These are phyloP conservation scores for Aspergillus cejpii DNA, from an alignment of 2,329 filamentous ascomycete species.

Conservation along the genomic window DNA sequence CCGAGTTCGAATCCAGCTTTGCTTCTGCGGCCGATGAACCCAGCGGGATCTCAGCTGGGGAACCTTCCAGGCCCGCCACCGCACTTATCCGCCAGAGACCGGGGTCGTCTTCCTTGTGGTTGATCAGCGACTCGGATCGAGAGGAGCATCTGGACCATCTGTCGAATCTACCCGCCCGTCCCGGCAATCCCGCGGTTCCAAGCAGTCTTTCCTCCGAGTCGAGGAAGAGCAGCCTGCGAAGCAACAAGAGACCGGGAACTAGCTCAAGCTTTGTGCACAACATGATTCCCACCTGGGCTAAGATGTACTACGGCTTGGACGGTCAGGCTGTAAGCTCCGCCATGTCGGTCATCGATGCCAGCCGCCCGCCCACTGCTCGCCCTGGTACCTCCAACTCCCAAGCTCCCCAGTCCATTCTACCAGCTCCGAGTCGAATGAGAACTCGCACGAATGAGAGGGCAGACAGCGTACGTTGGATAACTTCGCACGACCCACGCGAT, in stretches of 20 bases:
- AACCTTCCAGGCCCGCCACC: constrained; percentile 20
- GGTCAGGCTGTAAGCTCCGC: constrained; percentile 46
- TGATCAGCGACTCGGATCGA: constrained; percentile 29
- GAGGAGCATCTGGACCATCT: constrained; percentile 35
- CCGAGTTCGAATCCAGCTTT: constrained; percentile 27
- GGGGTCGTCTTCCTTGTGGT: constrained; percentile 29
- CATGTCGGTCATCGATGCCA: constrained; percentile 37
- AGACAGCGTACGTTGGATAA: constrained; percentile 9
- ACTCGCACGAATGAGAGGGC: constrained; percentile 20
- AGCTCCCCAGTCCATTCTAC: constrained; percentile 26
- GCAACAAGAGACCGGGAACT: constrained; percentile 37
- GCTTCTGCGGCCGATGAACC: constrained; percentile 19
- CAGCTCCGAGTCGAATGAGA: constrained; percentile 27
- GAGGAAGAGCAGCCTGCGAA: constrained; percentile 33
- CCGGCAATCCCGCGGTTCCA: constrained; percentile 27
- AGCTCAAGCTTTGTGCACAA: constrained; percentile 41
- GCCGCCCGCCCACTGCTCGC: constrained; percentile 26
- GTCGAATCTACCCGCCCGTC: constrained; percentile 31
- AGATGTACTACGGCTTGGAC: constrained; percentile 64
- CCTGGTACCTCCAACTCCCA: constrained; percentile 28
- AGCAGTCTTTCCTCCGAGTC: constrained; percentile 43
- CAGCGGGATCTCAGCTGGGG: constrained; percentile 18
- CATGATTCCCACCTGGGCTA: constrained; percentile 46
- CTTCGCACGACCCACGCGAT: constrained; percentile 30
- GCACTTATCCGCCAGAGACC: constrained; percentile 20